These are phyloP conservation scores for Endothia cerciana DNA, from an alignment of 2,329 filamentous ascomycete species.

Conservation along the genomic window DNA sequence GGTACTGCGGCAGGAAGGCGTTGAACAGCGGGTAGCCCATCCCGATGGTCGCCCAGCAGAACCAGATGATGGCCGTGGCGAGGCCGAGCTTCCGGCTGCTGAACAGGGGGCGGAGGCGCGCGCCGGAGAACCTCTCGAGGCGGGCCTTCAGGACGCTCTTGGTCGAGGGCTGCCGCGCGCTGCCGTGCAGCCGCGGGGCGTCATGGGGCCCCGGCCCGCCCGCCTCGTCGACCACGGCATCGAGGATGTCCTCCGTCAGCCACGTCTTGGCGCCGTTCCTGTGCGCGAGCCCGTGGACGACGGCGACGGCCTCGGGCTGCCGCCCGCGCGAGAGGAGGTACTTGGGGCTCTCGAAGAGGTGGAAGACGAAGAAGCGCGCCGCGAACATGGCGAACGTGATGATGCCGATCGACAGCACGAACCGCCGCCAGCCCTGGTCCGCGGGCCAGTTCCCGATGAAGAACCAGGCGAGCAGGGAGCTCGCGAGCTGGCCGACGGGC, in stretches of 20 bases:
- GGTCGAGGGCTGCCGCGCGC: slow-evolving; percentile 33
- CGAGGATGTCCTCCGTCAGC: slow-evolving; percentile 73
- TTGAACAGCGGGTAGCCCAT: slow-evolving; percentile 91
- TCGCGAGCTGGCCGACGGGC: slow-evolving; percentile 79
- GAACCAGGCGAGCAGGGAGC: slow-evolving; percentile 74
- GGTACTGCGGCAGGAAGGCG: slow-evolving; percentile 86
- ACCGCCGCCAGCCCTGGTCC: slow-evolving; percentile 77
- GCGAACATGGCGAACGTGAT: slow-evolving; percentile 78
- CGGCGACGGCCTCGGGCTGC: slow-evolving; percentile 77
- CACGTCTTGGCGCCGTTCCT: slow-evolving; percentile 73
- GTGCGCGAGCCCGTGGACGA: slow-evolving; percentile 77
- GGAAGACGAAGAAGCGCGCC: slow-evolving; percentile 78
- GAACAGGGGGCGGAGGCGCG: slow-evolving; percentile 70
- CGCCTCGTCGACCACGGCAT: slow-evolving; percentile 50
- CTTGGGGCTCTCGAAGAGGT: slow-evolving; percentile 84
- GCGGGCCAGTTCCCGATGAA: slow-evolving; percentile 69
- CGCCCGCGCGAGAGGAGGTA: slow-evolving; percentile 77
- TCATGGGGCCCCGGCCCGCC: background rate
- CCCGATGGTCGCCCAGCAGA: slow-evolving; percentile 81
- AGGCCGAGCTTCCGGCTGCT: slow-evolving; percentile 54
- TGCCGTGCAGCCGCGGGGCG: background rate
- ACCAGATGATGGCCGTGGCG: slow-evolving; percentile 67
- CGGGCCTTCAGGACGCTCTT: slow-evolving; percentile 57
- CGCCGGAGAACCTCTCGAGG: slow-evolving; percentile 67
- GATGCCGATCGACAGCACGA: slow-evolving; percentile 71